Conservation (phyloP, 257 asterid genomes). For the Fraxinus cuspidata region DNA sequence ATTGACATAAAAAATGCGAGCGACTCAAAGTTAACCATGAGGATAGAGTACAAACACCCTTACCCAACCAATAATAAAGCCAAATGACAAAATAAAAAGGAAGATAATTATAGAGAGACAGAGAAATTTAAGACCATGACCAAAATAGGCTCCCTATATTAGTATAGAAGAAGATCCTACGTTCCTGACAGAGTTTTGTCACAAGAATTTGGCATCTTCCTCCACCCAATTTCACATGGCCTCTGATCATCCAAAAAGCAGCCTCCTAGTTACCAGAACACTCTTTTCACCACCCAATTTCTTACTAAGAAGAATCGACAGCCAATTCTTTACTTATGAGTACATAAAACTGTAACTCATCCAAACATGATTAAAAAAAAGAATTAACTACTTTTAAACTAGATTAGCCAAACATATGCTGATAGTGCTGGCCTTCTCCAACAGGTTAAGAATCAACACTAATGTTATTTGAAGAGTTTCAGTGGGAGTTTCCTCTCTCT, state of each 20-base stretch:
- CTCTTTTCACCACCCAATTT: constrained; percentile 20
- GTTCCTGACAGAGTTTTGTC: constrained; percentile 38
- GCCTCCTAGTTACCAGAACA: constrained; percentile 10
- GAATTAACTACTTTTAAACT: neutral
- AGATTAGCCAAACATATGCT: constrained; percentile 9
- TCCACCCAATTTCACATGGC: constrained; percentile 62
- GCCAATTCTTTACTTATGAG: too few species aligned
- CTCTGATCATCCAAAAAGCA: constrained; percentile 29
- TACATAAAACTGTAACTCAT: too few species aligned
- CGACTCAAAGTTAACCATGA: neutral
- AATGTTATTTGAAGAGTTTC: constrained; percentile 11
- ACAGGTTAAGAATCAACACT: constrained; percentile 45
- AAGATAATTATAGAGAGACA: constrained; percentile 5
- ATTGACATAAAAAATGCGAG: neutral
- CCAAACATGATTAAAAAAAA: constrained; percentile 15
- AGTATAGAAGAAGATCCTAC: constrained; percentile 28
- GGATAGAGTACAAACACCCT: too few species aligned
- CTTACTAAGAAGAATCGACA: neutral
- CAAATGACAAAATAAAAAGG: neutral
- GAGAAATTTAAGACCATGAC: constrained; percentile 28
- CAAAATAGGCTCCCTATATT: constrained; percentile 32
- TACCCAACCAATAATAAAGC: too few species aligned
- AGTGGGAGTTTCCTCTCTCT: constrained; percentile 44
- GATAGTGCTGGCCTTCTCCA: constrained; percentile 23
- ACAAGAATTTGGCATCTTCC: constrained; percentile 59